Percentiles rank a stretch among this genome's conserved stretches.
These are phyloP conservation scores for Candolleomyces aberdarensis DNA, from an alignment of 768 basidiomycete genomes.

Conservation along the genomic window DNA sequence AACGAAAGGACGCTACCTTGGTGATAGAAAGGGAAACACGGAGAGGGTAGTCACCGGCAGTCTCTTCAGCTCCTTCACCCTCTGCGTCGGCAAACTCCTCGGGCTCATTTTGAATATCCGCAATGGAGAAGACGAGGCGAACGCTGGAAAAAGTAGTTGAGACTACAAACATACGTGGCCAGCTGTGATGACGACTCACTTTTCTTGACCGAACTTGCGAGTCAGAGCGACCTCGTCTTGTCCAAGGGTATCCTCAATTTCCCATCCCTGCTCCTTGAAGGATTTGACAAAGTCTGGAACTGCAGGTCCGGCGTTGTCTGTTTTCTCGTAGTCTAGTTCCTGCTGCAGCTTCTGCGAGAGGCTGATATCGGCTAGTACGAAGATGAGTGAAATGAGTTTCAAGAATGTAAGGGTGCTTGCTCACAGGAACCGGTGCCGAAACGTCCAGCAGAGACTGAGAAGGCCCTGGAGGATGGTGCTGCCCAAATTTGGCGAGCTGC, in stretches of 20 bases:
- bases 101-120: conserved; percentile 65
- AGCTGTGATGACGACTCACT: conserved; percentile 43
- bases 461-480: conserved; percentile 29
- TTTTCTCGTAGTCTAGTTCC: conserved; percentile 85
- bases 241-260: conserved; percentile 70
- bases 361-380: conserved; percentile 59
- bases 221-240: conserved; percentile 79
- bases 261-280: conserved; percentile 79
- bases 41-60: conserved; percentile 52
- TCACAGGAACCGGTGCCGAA: conserved; percentile 46
- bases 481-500: conserved; percentile 17
- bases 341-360: conserved; percentile 73
- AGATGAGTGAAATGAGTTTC: background rate
- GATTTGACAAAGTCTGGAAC: conserved; percentile 74
- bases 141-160: conserved; percentile 47
- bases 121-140: conserved; percentile 89
- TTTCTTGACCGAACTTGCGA: conserved; percentile 90
- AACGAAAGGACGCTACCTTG: conserved; percentile 48
- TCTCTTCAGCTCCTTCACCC: conserved; percentile 24
- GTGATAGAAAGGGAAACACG: conserved; percentile 81
- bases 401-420: conserved; percentile 14
- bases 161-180: background rate
- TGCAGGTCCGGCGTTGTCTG: conserved; percentile 33
- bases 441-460: conserved; percentile 42
- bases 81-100: conserved; percentile 27